phyloP scores from a whole-genome alignment of 2,329 filamentous ascomycete species.

The Colletotrichum graminicola region DNA sequence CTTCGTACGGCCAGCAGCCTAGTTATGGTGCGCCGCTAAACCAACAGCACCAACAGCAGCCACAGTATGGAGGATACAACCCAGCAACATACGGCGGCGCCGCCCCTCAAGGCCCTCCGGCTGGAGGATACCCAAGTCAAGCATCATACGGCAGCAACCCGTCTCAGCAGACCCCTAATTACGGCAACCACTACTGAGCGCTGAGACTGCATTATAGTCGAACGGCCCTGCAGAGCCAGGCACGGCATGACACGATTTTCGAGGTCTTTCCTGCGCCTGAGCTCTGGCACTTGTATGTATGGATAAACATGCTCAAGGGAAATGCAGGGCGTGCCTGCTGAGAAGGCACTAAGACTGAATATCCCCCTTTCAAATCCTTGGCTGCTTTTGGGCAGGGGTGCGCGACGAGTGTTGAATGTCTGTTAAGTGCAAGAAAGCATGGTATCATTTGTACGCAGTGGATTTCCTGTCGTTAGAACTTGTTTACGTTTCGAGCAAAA shows the following conservation, averaged over 20 bases:
- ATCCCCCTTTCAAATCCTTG: conserved; percentile 9
- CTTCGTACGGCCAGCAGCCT: conserved; percentile 38
- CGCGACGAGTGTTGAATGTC: not conserved
- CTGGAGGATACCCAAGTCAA: conserved; percentile 52
- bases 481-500: conserved; percentile 28
- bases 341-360: conserved; percentile 12
- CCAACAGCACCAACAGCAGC: conserved; percentile 42
- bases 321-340: not conserved
- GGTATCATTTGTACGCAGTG: conserved; percentile 25
- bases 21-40: conserved; percentile 42
- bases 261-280: not conserved
- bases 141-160: conserved; percentile 38
- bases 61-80: conserved; percentile 47
- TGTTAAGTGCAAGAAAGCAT: not conserved
- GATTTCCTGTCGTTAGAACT: conserved; percentile 32
- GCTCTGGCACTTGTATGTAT: not conserved
- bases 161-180: conserved; percentile 42
- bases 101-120: conserved; percentile 47
- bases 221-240: not conserved
- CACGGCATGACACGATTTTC: not conserved
- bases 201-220: not conserved
- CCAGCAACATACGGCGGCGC: conserved; percentile 48
- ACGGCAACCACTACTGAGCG: conserved; percentile 40
- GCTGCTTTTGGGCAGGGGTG: conserved; percentile 5
- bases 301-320: conserved; percentile 3